phyloP scores from a whole-genome alignment of 805 yeast genomes.

The Jamesozyma spencerorum region DNA sequence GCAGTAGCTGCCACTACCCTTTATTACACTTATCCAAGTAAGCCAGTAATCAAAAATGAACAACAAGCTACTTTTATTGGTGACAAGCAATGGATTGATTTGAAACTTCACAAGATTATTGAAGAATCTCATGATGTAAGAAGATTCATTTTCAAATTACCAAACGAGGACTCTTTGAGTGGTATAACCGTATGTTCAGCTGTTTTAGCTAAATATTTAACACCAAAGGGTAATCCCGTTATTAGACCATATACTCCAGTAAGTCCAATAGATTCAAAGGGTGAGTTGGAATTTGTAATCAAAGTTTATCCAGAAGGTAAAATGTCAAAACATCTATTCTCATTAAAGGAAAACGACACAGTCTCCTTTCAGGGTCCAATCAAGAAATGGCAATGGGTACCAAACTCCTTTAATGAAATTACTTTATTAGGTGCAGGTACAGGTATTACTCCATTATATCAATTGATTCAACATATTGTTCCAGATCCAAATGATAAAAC shows the following conservation, averaged over 20 bases:
- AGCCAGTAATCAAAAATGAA: background rate
- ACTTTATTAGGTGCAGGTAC: conserved; percentile 91
- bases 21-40: background rate
- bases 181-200: conserved; percentile 78
- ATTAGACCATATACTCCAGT: conserved; percentile 88
- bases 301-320: conserved; percentile 82
- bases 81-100: conserved; percentile 51
- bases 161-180: conserved; percentile 52
- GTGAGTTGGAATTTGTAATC: conserved; percentile 69
- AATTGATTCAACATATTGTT: conserved; percentile 67
- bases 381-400: conserved; percentile 81
- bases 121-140: conserved; percentile 56
- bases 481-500: conserved; percentile 82
- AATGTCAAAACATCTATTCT: conserved; percentile 64
- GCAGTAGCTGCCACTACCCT: conserved; percentile 28
- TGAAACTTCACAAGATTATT: conserved; percentile 38
- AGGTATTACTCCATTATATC: conserved; percentile 94
- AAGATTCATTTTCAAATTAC: conserved; percentile 61
- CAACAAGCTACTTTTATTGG: background rate
- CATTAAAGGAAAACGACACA: conserved; percentile 68
- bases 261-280: conserved; percentile 55
- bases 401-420: conserved; percentile 73
- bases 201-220: conserved; percentile 69
- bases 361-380: conserved; percentile 92
- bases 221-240: conserved; percentile 78